phyloP scores from a whole-genome alignment of 345 rosid species.

The Syzygium aqueum region DNA sequence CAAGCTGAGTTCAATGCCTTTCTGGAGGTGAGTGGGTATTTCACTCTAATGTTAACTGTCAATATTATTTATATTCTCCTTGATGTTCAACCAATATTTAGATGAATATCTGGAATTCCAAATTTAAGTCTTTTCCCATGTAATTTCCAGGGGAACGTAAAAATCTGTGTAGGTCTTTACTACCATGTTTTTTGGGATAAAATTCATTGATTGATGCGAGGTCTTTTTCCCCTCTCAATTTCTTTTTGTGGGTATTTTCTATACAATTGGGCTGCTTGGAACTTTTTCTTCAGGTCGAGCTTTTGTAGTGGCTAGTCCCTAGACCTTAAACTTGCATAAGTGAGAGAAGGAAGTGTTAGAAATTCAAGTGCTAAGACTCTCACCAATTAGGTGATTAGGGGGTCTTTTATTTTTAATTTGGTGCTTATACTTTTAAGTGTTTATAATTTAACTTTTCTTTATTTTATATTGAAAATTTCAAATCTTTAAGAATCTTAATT shows the following conservation, averaged over 20 bases:
- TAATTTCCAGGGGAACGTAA: background rate
- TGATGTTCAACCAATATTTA: background rate
- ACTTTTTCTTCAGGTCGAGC: background rate
- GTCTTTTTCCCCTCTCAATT: background rate
- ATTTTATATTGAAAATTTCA: background rate
- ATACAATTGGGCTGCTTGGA: background rate
- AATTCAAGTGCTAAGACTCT: background rate
- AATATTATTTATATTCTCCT: background rate
- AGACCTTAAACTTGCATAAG: background rate
- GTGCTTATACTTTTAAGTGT: background rate
- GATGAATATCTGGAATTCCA: background rate
- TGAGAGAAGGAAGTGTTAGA: background rate
- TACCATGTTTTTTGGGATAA: background rate
- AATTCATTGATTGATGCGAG: background rate
- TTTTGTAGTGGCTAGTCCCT: background rate
- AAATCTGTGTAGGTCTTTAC: background rate
- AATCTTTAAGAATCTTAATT: background rate
- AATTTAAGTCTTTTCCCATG: background rate
- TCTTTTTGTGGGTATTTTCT: background rate
- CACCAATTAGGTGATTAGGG: background rate
- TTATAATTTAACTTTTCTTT: background rate
- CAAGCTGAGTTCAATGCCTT: slow-evolving; percentile 74
- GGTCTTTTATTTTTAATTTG: background rate
- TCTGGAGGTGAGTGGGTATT: slow-evolving; percentile 56
- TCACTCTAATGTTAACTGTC: background rate